Evolutionary conservation across 306 rosid species (phyloP), one percentile per base, ranked within the genome.

Genomic region (Dryas alaskensis): DNA sequence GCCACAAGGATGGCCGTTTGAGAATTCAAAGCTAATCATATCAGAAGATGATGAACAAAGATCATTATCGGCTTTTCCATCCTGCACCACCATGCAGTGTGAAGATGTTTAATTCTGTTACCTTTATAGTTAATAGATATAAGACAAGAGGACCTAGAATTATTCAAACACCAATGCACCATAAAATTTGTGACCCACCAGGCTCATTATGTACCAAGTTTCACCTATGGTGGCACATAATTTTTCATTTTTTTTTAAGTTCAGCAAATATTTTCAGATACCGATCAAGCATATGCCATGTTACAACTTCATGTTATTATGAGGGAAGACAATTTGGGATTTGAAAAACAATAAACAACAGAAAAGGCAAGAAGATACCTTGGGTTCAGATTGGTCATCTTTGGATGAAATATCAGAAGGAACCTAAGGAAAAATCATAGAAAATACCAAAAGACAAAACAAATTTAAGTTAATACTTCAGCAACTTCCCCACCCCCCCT

Each of bases 1-100:
- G 43, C 85, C 92, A 59, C 62, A 75, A 25, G 89, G 92, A 75
- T 70, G 75, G 39, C 92, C 92, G 66, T 88, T 86, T 27, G 97
- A 72, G 67, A 95, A 86, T 65, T 92, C 98, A 79, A 95, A 95
- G 85, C 93, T 95, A 70, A 95, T 92, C 98, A 92, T 92, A n/a
- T 86, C 77, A 12, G 99, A 86, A 37, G 97, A 87, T 9, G 97
- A 87, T 1, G 94, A 75, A 73, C 85, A 83, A 44, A 67, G 73
- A 51, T 79, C 87, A 58, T 80, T 86, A 69, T 78, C 79, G 0
- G 67, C 48, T 77, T 87, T 88, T 72, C 69, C 80, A 74, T 81
- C 87, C 99, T 90, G 88, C 83, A 79, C 53, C 46, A 74, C 73
- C 79, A 79, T 43, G 42, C 19, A 69, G 47, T 17, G 11, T 49